phyloP scores from a whole-genome alignment of 495 filamentous ascomycete genomes.

The Tuber magnatum region DNA sequence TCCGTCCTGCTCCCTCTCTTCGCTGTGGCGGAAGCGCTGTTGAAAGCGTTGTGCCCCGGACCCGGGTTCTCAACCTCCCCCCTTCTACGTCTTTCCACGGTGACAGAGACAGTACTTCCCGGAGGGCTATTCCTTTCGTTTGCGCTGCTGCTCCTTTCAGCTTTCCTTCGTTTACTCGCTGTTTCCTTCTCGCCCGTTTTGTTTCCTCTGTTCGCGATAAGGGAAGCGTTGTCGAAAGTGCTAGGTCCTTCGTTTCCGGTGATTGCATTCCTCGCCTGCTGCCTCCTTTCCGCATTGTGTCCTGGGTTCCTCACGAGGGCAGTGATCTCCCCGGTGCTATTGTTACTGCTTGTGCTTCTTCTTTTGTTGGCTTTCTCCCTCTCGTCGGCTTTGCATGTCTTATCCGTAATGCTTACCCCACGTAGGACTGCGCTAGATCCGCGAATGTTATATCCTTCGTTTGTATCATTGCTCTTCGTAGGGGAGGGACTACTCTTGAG shows the following conservation, averaged over 20 bases:
- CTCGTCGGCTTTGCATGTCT: not conserved
- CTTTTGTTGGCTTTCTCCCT: not conserved
- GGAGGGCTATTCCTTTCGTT: not conserved
- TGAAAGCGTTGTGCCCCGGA: not conserved
- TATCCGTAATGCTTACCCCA: not conserved
- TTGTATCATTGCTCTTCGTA: not conserved
- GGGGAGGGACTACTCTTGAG: too few species aligned
- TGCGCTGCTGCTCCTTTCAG: not conserved
- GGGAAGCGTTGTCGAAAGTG: not conserved
- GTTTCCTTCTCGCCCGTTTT: not conserved
- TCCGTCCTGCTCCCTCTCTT: not conserved
- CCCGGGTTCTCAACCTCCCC: not conserved
- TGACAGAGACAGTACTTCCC: not conserved
- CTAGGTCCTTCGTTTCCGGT: not conserved
- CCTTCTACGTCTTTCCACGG: not conserved
- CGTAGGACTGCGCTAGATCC: not conserved
- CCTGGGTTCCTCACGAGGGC: not conserved
- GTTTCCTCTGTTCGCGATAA: not conserved
- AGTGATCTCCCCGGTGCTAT: not conserved
- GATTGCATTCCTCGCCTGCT: not conserved
- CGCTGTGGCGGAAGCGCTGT: not conserved
- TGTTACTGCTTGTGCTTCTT: not conserved
- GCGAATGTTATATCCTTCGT: not conserved
- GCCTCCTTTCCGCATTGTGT: not conserved
- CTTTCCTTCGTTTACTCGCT: not conserved